Evolutionary conservation across 805 yeast species (phyloP).

Genomic region (Millerozyma acaciae): DNA sequence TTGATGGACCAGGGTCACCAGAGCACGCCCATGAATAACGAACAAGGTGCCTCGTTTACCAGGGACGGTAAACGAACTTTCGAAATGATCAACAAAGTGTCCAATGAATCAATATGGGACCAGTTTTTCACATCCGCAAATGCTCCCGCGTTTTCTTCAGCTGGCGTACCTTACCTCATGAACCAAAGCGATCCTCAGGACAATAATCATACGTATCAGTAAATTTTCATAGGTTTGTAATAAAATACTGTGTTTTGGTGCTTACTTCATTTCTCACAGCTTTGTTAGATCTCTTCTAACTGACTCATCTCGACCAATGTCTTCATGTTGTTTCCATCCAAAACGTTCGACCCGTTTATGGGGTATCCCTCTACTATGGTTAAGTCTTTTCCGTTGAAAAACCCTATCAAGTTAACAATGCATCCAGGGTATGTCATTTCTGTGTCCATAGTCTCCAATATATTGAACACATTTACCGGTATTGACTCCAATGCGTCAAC

Average conservation of each 20-base stretch:
- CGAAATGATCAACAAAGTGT: slow-evolving; percentile 60
- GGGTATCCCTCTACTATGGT: slow-evolving; percentile 20
- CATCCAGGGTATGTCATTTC: slow-evolving; percentile 18
- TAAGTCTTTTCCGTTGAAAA: slow-evolving; percentile 25
- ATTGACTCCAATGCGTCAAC: neutral
- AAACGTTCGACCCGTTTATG: slow-evolving; percentile 10
- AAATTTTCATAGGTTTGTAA: no score
- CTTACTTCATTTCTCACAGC: no score
- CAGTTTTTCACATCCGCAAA: slow-evolving; percentile 44
- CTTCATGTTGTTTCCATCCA: slow-evolving; percentile 8
- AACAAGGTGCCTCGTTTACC: slow-evolving; percentile 5
- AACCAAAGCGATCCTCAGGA: no score
- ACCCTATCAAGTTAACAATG: slow-evolving; percentile 26
- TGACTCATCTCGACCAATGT: slow-evolving; percentile 15
- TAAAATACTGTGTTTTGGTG: no score
- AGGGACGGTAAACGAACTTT: slow-evolving; percentile 54
- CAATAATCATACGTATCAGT: no score
- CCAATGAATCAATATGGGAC: slow-evolving; percentile 67
- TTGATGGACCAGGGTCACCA: slow-evolving; percentile 1
- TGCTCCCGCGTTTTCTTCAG: slow-evolving; percentile 1
- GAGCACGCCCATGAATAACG: neutral
- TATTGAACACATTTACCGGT: slow-evolving; percentile 8
- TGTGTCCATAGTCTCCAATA: slow-evolving; percentile 7
- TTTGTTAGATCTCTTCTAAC: slow-evolving; percentile 7
- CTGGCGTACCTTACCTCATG: no score